Conservation (phyloP, 495 filamentous ascomycete genomes). For the Podospora bellae-mahoneyi region DNA sequence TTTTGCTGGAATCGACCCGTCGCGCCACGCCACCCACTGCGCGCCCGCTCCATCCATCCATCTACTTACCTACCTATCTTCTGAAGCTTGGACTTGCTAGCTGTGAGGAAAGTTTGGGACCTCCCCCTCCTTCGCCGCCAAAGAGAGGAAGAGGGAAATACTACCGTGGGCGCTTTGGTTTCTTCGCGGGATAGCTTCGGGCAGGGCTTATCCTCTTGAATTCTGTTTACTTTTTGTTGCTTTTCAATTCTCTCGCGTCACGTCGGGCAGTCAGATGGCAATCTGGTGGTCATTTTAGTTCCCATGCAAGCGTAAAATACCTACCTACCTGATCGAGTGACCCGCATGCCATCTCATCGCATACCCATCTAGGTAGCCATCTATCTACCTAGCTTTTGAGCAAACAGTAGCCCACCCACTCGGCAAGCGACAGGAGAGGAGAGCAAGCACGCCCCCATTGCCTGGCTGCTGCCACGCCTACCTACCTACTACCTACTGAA, state of each 20-base stretch:
- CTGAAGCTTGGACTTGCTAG: conserved; percentile 22
- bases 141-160: conserved; percentile 6
- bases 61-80: neutral
- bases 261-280: conserved; percentile 12
- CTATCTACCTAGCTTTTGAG: conserved; percentile 16
- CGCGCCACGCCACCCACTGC: neutral
- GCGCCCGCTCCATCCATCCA: too few species aligned
- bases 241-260: conserved; percentile 12
- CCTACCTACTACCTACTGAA: neutral
- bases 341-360: conserved; percentile 30
- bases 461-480: neutral
- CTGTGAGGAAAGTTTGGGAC: conserved; percentile 2
- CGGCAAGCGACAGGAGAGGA: conserved; percentile 1
- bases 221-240: neutral
- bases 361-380: conserved; percentile 13
- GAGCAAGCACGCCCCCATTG: conserved; percentile 10
- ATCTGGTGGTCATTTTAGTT: conserved; percentile 14
- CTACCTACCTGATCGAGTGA: conserved; percentile 28
- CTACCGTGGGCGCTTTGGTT: conserved; percentile 9
- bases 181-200: conserved; percentile 16
- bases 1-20: neutral
- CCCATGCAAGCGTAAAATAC: conserved; percentile 29
- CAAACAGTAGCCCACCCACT: conserved; percentile 28
- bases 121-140: neutral
- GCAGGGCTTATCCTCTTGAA: conserved; percentile 6